Evolutionary conservation across 495 filamentous ascomycete species (phyloP), one percentile per base, ranked within the genome.

Genomic region (Penicillium parvum): DNA sequence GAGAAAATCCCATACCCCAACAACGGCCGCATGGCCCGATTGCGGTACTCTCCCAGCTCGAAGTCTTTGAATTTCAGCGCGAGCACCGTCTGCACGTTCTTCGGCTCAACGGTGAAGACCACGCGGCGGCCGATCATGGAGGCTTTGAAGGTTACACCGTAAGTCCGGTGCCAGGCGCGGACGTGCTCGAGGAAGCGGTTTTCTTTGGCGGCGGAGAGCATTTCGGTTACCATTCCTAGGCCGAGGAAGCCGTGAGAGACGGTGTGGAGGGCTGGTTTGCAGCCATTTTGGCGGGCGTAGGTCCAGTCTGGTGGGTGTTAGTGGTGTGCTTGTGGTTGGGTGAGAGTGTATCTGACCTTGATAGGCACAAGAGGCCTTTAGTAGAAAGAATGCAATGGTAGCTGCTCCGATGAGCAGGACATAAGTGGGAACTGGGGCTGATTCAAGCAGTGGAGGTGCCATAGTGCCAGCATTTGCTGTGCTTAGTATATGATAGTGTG

Each of bases 1-100:
- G 81, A 82, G 55, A 91, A 90, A 45, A 90, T 83, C 17, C 85
- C 85, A 30, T 76, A 55, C 6, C 85, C 85, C 1, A 88, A 54
- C 3, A 88, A 50, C 0, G 78, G 78, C 16, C 48, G 58, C 60
- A 84, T 74, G 21, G 55, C 64, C 0, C 61, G 55, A 7, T 64
- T 49, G 11, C 83, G 68, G 9, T 60, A 28, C 10, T 68, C 55
- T 1, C 77, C 79, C 1, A 88, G 54, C 9, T 68, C 66, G 59
- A 76, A 90, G 47, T 85, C 78, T 22, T 70, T 67, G 47, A 83
- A 78, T 5, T 79, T 68, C 5, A 71, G 72, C 2, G 77, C 72
- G 1, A 88, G 69, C 1, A 88, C 67, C 2, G 73, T 57, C 43
- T 85, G 79, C 32, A 85, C 64, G 42, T 85, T 86, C 55, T 73